Evolutionary conservation across 805 yeast genomes (phyloP), one percentile per base, ranked within the genome.

Genomic region (Saccharomycopsis sp.): DNA sequence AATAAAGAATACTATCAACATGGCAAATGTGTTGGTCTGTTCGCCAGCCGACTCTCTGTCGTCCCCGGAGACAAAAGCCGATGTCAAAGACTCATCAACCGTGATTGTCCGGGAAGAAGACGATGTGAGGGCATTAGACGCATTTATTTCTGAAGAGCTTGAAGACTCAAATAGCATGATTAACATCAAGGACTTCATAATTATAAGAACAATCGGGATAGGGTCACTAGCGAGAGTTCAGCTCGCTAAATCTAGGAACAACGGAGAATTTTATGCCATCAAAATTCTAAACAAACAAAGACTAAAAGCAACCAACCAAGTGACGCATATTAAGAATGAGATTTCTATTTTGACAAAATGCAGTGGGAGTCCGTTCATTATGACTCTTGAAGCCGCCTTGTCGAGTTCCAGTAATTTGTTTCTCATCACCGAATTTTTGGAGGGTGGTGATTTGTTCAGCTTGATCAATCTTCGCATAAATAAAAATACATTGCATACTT

Each of bases 151-250:
- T 8, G 48, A 44, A 44, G 48, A 44, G 16, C 18, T 44, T 20
- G 48, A 44, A 20, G 48, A 44, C 21, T 44, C 48, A 5, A 44
- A 44, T 44, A 16, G 21, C 16, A 44, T 44, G 48, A 47, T 52
- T 8, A 40, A 2, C 12, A 34, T 55, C 14, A n/a, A 41, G 7
- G 53, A 56, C 24, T 52, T 40, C 16, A 9, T 24, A 15, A n/a
- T 52, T 21, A 48, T 56, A 24, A 50, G 59, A 21, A 56, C 59
- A 8, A 56, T 56, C 23, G 59, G 59, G 14, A 34, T 56, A 23
- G 59, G 59, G 4, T 56, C 59, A 18, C 24, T 56, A 9, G 59
- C 59, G 23, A 15, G 59, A 18, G 59, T 56, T 21, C 59, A 56
- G 20, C 50, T 56, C 12, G 53, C 44, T 23, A 47, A 53, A 40